A percentile compares a stretch with the other conserved stretches of the same genome.
Evolutionary conservation across 768 basidiomycete species (phyloP).

Genomic region (Cubamyces lactineus): DNA sequence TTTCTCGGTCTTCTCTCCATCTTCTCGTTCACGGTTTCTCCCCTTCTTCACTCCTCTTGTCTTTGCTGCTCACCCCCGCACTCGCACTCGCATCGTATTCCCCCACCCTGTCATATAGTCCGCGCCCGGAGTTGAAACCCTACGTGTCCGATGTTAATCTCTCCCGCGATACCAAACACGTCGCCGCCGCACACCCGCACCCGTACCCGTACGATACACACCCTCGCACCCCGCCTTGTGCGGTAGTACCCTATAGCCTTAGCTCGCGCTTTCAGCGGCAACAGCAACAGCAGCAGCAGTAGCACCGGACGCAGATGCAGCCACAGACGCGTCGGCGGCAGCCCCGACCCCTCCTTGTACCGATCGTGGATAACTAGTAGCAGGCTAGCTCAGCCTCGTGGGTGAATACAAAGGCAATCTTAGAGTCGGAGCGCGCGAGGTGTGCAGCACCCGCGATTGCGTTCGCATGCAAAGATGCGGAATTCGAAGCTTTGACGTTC

Average conservation of each 20-base stretch:
- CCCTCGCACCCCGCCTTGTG: too few species aligned
- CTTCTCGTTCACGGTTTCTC: slow-evolving; percentile 7
- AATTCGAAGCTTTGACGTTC: too few species aligned
- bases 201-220: not conserved
- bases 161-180: slow-evolving; percentile 10
- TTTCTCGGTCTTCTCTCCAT: slow-evolving; percentile 16
- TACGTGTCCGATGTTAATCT: slow-evolving; percentile 28
- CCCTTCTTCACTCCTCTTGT: slow-evolving; percentile 6
- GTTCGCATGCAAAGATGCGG: too few species aligned
- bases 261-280: slow-evolving; percentile 7
- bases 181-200: slow-evolving; percentile 21
- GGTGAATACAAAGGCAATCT: slow-evolving; percentile 21
- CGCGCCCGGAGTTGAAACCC: not conserved
- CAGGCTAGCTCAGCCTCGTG: not conserved
- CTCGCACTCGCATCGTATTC: not conserved
- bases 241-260: not conserved
- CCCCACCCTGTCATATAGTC: slow-evolving; percentile 11
- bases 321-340: too few species aligned
- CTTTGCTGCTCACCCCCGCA: not conserved
- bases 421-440: slow-evolving; percentile 5
- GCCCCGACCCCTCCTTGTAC: slow-evolving; percentile 17
- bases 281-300: too few species aligned
- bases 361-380: slow-evolving; percentile 8
- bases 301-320: too few species aligned
- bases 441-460: too few species aligned